Evolutionary conservation across 2,329 filamentous ascomycete species (phyloP), one percentile per base, ranked within the genome.

Genomic region (Pseudogymnoascus sp.): DNA sequence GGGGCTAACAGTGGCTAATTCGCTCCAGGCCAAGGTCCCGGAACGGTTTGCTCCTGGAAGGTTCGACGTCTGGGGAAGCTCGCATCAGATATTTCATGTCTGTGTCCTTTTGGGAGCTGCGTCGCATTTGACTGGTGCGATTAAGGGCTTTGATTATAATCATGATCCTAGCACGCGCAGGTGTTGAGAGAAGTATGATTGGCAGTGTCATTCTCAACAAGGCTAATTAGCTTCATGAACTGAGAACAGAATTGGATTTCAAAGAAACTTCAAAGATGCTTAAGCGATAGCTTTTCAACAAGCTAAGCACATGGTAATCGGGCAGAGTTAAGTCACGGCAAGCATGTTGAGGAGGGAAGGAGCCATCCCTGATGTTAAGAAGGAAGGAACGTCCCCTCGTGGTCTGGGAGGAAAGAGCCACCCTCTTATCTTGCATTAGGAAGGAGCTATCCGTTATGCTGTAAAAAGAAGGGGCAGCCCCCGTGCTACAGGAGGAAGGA

Each of bases 101-200:
- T 54, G 47, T 21, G 29, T 54, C n/a, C 47, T 54, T 13, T 2
- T 54, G 3, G 29, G 47, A 4, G 47, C 47, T 21, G 47, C 47
- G 29, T 33, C 47, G 47, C 47, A 54, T 33, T 4, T 54, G 29
- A 6, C 47, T 54, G 47, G 47, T 33, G 29, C 47, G n/a, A 54
- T 54, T 33, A 54, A 54, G 47, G 47, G 47, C 4, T 54, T 54
- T 13, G 47, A 54, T 15, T 54, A 54, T 33, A 54, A 54, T 13
- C 47, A 54, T 54, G 47, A 54, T 17, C 47, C 47, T 33, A 17
- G 5, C 8, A 54, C 47, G 10, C 47, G 47, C 47, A 17, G 47
- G 33, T 54, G 47, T 54, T 54, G 47, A 54, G 29, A 54, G 29
- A 54, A 54, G 47, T 54, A 54, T 54, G 44, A 13, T 5, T 31